These are phyloP conservation scores for Euphorbia celastroides DNA, from an alignment of 441 rosid species.

Conservation along the genomic window DNA sequence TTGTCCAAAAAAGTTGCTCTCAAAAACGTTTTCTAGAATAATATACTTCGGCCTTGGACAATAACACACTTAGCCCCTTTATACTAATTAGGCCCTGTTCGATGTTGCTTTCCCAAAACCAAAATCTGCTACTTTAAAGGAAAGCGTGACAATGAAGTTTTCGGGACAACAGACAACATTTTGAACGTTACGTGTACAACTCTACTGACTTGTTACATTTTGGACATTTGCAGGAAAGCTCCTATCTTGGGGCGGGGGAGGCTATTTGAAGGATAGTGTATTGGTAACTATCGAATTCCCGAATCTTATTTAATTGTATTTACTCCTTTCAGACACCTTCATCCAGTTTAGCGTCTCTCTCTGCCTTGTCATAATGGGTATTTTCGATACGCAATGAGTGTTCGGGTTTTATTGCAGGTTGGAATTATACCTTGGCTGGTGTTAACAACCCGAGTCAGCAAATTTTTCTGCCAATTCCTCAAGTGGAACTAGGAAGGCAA, in stretches of 20 bases:
- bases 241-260: slow-evolving; percentile 62
- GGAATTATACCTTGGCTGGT: slow-evolving; percentile 86
- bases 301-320: background rate
- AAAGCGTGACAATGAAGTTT: too few relatives aligned
- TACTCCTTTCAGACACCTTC: background rate
- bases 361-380: background rate
- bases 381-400: background rate
- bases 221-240: slow-evolving; percentile 43
- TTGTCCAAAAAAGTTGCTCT: too few relatives aligned
- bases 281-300: slow-evolving; percentile 36
- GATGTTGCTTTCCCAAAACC: too few relatives aligned
- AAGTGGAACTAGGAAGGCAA: slow-evolving; percentile 19
- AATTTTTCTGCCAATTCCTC: slow-evolving; percentile 39
- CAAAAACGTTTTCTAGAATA: too few relatives aligned
- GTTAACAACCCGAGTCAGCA: slow-evolving; percentile 72
- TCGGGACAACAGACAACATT: too few relatives aligned
- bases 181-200: too few relatives aligned
- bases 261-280: slow-evolving; percentile 39
- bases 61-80: too few relatives aligned
- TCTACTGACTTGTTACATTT: background rate
- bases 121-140: too few relatives aligned
- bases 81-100: too few relatives aligned
- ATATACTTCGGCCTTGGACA: too few relatives aligned
- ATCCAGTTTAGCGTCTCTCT: background rate
- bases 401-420: slow-evolving; percentile 43